phyloP scores from a whole-genome alignment of 352 stramenopile genomes.

The Pythium rishiriense region DNA sequence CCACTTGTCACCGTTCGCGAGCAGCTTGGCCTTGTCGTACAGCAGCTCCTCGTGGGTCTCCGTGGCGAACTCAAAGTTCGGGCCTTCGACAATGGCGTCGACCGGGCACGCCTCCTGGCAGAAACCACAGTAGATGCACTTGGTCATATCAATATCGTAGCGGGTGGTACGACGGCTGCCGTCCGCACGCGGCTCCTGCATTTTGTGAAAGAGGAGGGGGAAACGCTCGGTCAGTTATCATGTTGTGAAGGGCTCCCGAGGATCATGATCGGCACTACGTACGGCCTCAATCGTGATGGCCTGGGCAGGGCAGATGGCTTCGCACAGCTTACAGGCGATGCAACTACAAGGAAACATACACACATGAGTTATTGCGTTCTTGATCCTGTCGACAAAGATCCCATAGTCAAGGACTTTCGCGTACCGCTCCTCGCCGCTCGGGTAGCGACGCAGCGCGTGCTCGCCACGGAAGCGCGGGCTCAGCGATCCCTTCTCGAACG shows the following conservation, averaged over 20 bases:
- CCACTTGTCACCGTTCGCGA: conserved; percentile 99
- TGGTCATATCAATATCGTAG: conserved; percentile 99
- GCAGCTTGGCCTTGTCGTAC: conserved; percentile 99
- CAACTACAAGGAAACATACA: conserved; percentile 60
- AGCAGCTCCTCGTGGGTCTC: conserved; percentile 99
- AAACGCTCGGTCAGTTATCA: not conserved
- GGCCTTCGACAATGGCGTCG: conserved; percentile 99
- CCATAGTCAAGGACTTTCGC: conserved; percentile 21
- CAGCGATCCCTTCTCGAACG: conserved; percentile 97
- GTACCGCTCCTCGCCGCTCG: conserved; percentile 97
- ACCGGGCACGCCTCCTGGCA: conserved; percentile 97
- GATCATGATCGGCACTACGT: conserved; percentile 2
- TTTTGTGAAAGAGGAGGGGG: not conserved
- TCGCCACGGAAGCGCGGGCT: conserved; percentile 98
- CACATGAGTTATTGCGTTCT: not conserved
- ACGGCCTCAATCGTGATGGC: conserved; percentile 99
- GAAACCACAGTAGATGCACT: conserved; percentile 99
- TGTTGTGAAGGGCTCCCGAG: too few relatives aligned
- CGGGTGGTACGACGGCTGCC: conserved; percentile 97
- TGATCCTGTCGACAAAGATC: not conserved
- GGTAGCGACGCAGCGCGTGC: conserved; percentile 98
- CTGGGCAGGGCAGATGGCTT: conserved; percentile 99
- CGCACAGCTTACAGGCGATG: conserved; percentile 99
- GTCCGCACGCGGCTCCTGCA: conserved; percentile 94
- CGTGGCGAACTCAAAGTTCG: conserved; percentile 99